phyloP scores from a whole-genome alignment of 345 rosid species.

The Streptanthus diversifolius region DNA sequence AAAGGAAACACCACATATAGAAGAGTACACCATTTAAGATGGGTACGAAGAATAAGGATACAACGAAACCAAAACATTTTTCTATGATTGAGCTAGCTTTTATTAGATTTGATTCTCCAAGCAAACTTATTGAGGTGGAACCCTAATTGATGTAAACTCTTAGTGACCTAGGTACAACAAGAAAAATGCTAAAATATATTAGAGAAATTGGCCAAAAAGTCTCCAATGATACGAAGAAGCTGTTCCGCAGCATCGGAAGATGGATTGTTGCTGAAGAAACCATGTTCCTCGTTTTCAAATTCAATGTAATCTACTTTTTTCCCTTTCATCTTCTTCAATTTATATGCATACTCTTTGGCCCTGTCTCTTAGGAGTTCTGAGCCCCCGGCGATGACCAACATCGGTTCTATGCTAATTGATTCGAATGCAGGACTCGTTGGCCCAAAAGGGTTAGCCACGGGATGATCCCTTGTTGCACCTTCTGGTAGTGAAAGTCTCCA shows the following conservation, averaged over 20 bases:
- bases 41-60: not conserved
- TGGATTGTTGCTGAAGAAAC: conserved; percentile 60
- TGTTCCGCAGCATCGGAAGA: conserved; percentile 42
- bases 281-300: conserved; percentile 62
- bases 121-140: conserved; percentile 4
- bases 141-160: not conserved
- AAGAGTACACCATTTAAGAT: not conserved
- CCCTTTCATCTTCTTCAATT: conserved; percentile 47
- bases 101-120: conserved; percentile 2
- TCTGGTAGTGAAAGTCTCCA: conserved; percentile 79
- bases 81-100: not conserved
- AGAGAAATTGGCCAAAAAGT: conserved; percentile 44
- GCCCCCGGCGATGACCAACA: conserved; percentile 63
- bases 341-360: conserved; percentile 59
- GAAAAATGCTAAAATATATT: conserved; percentile 18
- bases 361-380: conserved; percentile 68
- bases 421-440: conserved; percentile 53
- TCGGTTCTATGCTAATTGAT: conserved; percentile 43
- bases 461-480: conserved; percentile 72
- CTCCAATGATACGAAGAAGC: conserved; percentile 39
- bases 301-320: conserved; percentile 54
- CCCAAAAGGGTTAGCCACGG: conserved; percentile 77
- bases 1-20: not conserved
- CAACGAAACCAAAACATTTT: not conserved
- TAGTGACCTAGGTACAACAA: not conserved